These are phyloP conservation scores for Starmerella khaoyaiensis DNA, from an alignment of 805 yeast species.

Conservation along the genomic window DNA sequence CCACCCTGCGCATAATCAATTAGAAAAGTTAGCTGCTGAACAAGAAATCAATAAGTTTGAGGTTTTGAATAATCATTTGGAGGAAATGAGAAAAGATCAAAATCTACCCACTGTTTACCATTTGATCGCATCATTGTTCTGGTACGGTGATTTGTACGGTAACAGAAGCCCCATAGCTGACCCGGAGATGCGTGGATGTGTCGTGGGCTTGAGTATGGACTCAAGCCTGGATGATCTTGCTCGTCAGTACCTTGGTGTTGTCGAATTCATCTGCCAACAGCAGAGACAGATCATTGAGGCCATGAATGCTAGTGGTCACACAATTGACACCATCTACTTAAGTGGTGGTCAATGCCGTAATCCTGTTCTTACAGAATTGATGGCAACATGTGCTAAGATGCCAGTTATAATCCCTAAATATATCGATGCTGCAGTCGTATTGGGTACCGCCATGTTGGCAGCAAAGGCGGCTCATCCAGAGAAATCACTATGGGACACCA, in stretches of 20 bases:
- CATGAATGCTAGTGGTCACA: constrained; percentile 71
- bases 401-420: constrained; percentile 89
- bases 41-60: constrained; percentile 61
- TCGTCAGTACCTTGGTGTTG: constrained; percentile 75
- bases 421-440: constrained; percentile 93
- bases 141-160: constrained; percentile 94
- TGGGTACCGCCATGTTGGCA: constrained; percentile 89
- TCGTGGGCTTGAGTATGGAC: constrained; percentile 90
- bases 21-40: constrained; percentile 53
- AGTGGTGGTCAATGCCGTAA: constrained; percentile 97
- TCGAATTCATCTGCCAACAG: constrained; percentile 96
- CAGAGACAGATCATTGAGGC: constrained; percentile 87
- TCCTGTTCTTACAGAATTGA: constrained; percentile 70
- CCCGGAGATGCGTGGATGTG: constrained; percentile 79
- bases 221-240: constrained; percentile 73
- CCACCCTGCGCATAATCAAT: constrained; percentile 76
- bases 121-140: constrained; percentile 72
- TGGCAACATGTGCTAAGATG: constrained; percentile 85
- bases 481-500: constrained; percentile 59
- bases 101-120: constrained; percentile 61
- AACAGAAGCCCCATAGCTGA: constrained; percentile 97
- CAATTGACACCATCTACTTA: constrained; percentile 63
- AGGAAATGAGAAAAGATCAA: constrained; percentile 44
- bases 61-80: constrained; percentile 62
- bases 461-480: constrained; percentile 69